Conservation (phyloP, 805 yeast species). For the Candida pseudoglaebosa region DNA sequence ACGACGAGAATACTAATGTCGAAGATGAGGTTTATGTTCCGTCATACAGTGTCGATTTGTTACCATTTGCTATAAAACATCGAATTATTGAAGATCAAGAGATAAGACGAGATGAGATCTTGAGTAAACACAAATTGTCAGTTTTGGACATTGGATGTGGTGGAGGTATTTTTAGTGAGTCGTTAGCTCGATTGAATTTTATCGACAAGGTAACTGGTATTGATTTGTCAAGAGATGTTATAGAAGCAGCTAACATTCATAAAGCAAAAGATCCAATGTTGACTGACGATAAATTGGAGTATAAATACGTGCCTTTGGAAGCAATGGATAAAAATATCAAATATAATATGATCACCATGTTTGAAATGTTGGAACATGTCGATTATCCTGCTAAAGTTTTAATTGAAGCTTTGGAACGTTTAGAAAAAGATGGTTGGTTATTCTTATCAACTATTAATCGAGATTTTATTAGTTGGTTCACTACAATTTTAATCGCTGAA, state of each 20-base stretch:
- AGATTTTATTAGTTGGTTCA: slow-evolving; percentile 81
- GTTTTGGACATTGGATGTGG: slow-evolving; percentile 96
- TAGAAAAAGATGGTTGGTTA: slow-evolving; percentile 78
- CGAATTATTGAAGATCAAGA: slow-evolving; percentile 52
- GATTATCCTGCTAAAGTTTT: slow-evolving; percentile 75
- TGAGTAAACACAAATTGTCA: slow-evolving; percentile 33
- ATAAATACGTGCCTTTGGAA: slow-evolving; percentile 62
- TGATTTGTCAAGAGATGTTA: slow-evolving; percentile 80
- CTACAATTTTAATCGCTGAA: slow-evolving; percentile 91
- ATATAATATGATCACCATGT: slow-evolving; percentile 81
- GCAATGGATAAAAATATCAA: slow-evolving; percentile 42
- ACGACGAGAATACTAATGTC: slow-evolving; percentile 20
- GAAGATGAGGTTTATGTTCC: slow-evolving; percentile 65
- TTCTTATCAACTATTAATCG: slow-evolving; percentile 91
- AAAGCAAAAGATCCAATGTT: slow-evolving; percentile 61
- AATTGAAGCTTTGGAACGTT: slow-evolving; percentile 59
- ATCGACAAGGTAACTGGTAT: slow-evolving; percentile 70
- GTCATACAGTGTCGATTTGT: slow-evolving; percentile 64
- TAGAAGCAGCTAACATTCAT: slow-evolving; percentile 76
- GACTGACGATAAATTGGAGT: slow-evolving; percentile 44
- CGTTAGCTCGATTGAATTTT: slow-evolving; percentile 70
- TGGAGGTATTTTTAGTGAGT: slow-evolving; percentile 91
- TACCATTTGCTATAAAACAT: slow-evolving; percentile 53
- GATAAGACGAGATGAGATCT: slow-evolving; percentile 34
- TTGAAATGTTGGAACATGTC: slow-evolving; percentile 95